These are phyloP conservation scores for Collybia mongolica DNA, from an alignment of 768 basidiomycete species.

Conservation along the genomic window DNA sequence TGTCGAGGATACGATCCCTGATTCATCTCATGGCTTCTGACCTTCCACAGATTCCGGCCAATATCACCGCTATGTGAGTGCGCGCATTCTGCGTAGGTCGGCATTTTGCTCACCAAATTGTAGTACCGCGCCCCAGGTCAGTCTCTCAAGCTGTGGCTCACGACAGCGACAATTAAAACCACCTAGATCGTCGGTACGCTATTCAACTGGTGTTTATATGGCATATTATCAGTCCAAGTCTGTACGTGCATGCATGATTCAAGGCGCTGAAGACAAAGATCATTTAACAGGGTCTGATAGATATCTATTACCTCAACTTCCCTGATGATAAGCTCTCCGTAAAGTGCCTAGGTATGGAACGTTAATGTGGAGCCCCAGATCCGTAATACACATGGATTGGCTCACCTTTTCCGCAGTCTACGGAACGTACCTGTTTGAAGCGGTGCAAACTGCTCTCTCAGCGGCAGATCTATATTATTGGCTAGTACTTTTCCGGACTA, in stretches of 20 bases:
- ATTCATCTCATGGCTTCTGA: background rate
- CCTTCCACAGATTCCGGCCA: background rate
- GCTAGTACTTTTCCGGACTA: background rate
- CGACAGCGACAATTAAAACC: background rate
- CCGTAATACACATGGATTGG: too few relatives aligned
- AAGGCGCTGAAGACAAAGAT: background rate
- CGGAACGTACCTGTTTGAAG: background rate
- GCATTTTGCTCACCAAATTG: background rate
- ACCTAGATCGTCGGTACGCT: slow-evolving; percentile 11
- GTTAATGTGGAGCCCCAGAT: too few relatives aligned
- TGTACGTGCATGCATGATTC: slow-evolving; percentile 1
- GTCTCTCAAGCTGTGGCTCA: background rate
- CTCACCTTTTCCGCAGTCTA: background rate
- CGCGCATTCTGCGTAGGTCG: background rate
- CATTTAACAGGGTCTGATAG: background rate
- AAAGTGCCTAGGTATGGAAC: background rate
- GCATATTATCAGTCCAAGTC: slow-evolving; percentile 9
- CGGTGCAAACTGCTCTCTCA: background rate
- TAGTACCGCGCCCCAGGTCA: slow-evolving; percentile 4
- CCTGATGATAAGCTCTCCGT: background rate
- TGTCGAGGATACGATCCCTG: too few relatives aligned
- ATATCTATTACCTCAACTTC: slow-evolving; percentile 1
- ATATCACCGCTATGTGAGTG: slow-evolving; percentile 5
- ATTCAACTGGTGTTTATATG: slow-evolving; percentile 11
- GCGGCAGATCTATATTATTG: slow-evolving; percentile 1